A percentile compares a stretch with the other conserved stretches of the same genome.
Evolutionary conservation across 2,329 filamentous ascomycete species (phyloP).

Genomic region (Pseudogymnoascus sp.): DNA sequence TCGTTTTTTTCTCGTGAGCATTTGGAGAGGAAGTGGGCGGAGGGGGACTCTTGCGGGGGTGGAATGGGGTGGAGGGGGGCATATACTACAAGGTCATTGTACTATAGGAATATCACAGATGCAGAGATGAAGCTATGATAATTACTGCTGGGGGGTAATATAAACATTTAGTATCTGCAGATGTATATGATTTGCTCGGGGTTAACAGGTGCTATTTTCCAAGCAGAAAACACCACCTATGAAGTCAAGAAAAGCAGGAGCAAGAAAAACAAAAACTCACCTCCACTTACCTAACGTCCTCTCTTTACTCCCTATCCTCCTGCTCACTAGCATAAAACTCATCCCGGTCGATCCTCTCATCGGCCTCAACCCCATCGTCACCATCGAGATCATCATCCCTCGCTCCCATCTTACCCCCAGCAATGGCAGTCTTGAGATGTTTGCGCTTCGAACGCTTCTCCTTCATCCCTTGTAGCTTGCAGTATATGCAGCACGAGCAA

Average conservation of each 20-base stretch:
- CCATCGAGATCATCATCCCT: not conserved
- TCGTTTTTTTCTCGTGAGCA: not conserved
- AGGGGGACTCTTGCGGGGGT: too few species aligned
- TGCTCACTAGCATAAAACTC: not conserved
- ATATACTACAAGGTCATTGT: conserved; percentile 2
- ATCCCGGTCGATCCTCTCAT: not conserved
- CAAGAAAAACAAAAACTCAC: not conserved
- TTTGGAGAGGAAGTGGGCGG: not conserved
- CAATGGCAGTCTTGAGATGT: not conserved
- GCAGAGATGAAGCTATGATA: not conserved
- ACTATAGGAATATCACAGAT: conserved; percentile 5
- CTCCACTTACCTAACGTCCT: not conserved
- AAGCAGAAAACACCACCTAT: not conserved
- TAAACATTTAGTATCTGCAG: not conserved
- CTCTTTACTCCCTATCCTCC: not conserved
- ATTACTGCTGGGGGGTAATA: not conserved
- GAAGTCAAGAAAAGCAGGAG: not conserved
- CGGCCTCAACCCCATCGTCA: not conserved
- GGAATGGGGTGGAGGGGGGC: not conserved
- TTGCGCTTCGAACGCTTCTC: too few species aligned
- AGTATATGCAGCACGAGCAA: not conserved
- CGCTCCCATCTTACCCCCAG: not conserved
- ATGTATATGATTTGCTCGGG: too few species aligned
- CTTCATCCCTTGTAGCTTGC: too few species aligned
- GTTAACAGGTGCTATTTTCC: not conserved